phyloP scores from a whole-genome alignment of 306 rosid species.

The Lablab purpureus region DNA sequence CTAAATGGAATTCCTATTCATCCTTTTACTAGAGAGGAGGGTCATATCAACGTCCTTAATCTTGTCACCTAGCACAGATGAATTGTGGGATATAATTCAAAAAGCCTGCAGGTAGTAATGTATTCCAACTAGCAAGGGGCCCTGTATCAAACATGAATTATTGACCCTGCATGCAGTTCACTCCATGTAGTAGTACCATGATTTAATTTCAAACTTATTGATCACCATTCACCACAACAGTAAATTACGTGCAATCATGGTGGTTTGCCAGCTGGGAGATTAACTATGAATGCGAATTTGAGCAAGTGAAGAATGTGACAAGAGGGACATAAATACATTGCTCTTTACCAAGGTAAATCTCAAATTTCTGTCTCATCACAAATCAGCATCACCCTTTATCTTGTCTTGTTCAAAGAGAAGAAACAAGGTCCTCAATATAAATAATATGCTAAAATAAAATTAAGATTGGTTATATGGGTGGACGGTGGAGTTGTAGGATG shows the following conservation, averaged over 20 bases:
- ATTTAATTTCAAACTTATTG: conserved; percentile 33
- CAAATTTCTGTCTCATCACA: background rate
- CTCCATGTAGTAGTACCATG: conserved; percentile 37
- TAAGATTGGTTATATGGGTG: conserved; percentile 48
- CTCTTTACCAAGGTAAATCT: conserved; percentile 48
- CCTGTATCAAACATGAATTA: conserved; percentile 51
- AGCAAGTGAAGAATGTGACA: conserved; percentile 63
- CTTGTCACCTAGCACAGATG: conserved; percentile 48
- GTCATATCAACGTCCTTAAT: conserved; percentile 38
- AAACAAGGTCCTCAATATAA: conserved; percentile 1
- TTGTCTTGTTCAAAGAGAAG: background rate
- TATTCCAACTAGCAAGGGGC: conserved; percentile 46
- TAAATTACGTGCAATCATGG: conserved; percentile 28
- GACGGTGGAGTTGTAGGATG: conserved; percentile 66
- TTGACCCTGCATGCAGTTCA: conserved; percentile 44
- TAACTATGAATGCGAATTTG: conserved; percentile 54
- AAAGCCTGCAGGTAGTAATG: conserved; percentile 48
- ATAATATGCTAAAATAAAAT: conserved; percentile 26
- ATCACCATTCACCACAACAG: conserved; percentile 22
- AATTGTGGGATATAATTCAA: conserved; percentile 38
- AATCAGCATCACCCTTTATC: conserved; percentile 25
- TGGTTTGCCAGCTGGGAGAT: conserved; percentile 54
- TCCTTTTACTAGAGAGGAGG: conserved; percentile 28
- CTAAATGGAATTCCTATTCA: conserved; percentile 48
- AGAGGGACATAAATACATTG: conserved; percentile 51